Base-by-base conservation (phyloP, 2,329 filamentous ascomycete species). In the Cladophialophora yegresii region DNA sequence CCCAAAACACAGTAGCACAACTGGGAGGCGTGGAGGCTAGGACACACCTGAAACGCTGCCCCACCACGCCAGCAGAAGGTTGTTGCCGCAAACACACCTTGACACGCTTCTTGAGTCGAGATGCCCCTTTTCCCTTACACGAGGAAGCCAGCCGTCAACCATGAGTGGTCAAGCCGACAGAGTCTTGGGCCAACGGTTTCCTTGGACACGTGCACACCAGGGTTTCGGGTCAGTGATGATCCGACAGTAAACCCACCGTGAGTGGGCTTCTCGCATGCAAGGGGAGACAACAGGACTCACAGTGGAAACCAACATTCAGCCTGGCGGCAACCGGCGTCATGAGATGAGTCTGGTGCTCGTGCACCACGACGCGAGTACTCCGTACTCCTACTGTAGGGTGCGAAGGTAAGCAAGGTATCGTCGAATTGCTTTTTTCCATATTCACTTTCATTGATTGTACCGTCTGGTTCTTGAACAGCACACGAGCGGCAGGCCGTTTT, bases 211-310 rank as follows among this genome's bases (percentile, higher is more conserved):
- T 53, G 57, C 43, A 40, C 22, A 7, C 47, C 30, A 59, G n/a
- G 47, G 57, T 59, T 59, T 59, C 57, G 57, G n/a, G 23, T 59
- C 32, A 23, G 57, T 22, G 12, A 23, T 59, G 57, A 40, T 53
- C 57, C 57, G 57, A 59, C 45, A 59, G 57, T 49, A 16, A 36
- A 16, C 16, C 30, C 30, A 13, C 28, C n/a, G 28, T 54, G 22
- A 50, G 16, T 50, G 47, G 47, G 20, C 20, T 5, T 26, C 22
- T 28, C 23, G 47, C 47, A 20, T 50, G 47, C 47, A 5, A 50
- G 10, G n/a, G 13, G 47, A 50, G 26, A 50, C 47, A 50, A 22
- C 20, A 50, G 47, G 47, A 50, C 47, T 26, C 47, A 23, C 20
- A 20, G 47, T 50, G 47, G 47, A 50, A 23, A 10, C 23, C 23